Evolutionary conservation across 345 rosid genomes (phyloP), one percentile per base, ranked within the genome.

Genomic region (Arabis alpina): DNA sequence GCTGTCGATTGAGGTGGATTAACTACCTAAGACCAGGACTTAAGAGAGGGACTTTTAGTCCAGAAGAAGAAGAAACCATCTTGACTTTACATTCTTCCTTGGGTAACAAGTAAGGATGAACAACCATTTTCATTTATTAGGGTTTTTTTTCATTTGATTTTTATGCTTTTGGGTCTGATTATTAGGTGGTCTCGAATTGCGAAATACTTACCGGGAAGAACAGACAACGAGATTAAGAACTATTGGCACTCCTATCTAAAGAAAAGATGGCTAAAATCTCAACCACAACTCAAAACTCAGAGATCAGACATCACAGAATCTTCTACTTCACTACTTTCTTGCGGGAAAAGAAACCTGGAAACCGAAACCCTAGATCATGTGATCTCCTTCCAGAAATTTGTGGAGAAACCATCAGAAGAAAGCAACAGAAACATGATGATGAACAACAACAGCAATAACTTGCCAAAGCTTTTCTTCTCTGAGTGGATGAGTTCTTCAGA

Each of bases 1-100:
- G 98, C 77, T 93, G 97, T 80, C 83, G 98, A 54, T 68, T 93
- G 51, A 87, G 98, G 59, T 93, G 98, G 98, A 91, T 91, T 52
- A 93, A 93, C 81, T 91, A 93, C 81, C 75, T 93, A 70, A 82
- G 90, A 54, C 98, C 98, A 45, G 98, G 98, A 1, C 66, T 93
- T 27, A 93, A 86, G 78, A 75, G 96, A 50, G 96, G 90, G 6
- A 11, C 54, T 74, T 84, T 93, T 76, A 76, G 79, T 23, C 44
- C 64, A 10, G 77, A 87, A 68, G 98, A 93, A 76, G 97, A 89
- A 55, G 81, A 89, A 13, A 87, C 77, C 12, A 82, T 93, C 68
- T 69, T 91, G 71, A 71, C 75, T 67, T 85, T 86, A 47, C 98
- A 93, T 74, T 76, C 80, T 66, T 69, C 83, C 70, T 75, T 89